Percentiles rank a stretch among this genome's conserved stretches.
phyloP scores from a whole-genome alignment of 495 filamentous ascomycete species.

The Sabuloglossum arenarium region DNA sequence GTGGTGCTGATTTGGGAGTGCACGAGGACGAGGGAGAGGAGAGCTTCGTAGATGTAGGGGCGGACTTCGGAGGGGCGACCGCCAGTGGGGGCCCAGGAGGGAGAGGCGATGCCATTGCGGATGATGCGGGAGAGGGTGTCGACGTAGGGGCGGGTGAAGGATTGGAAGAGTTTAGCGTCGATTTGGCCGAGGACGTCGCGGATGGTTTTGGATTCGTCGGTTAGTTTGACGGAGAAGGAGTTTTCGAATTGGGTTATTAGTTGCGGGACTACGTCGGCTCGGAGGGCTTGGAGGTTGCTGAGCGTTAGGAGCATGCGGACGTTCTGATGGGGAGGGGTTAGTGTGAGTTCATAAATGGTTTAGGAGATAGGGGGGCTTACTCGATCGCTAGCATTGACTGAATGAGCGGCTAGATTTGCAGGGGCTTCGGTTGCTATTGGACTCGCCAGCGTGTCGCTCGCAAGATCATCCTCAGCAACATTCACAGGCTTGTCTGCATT shows the following conservation, averaged over 20 bases:
- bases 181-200: conserved; percentile 78
- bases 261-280: conserved; percentile 54
- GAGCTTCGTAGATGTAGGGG: conserved; percentile 71
- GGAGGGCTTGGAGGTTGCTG: conserved; percentile 65
- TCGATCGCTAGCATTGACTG: conserved; percentile 42
- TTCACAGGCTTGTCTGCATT: conserved; percentile 60
- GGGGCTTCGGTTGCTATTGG: conserved; percentile 8
- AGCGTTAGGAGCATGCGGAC: conserved; percentile 84
- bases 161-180: conserved; percentile 69
- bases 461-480: conserved; percentile 31
- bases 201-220: conserved; percentile 76
- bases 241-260: conserved; percentile 76
- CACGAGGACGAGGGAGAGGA: conserved; percentile 65
- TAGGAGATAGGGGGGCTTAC: conserved; percentile 26
- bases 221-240: conserved; percentile 71
- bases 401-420: conserved; percentile 11
- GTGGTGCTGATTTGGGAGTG: conserved; percentile 77
- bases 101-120: conserved; percentile 41
- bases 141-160: conserved; percentile 62
- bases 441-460: conserved; percentile 8
- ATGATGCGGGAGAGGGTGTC: conserved; percentile 41
- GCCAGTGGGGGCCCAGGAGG: conserved; percentile 40
- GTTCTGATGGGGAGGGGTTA: conserved; percentile 31
- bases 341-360: not conserved
- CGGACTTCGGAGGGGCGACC: conserved; percentile 50